Base-by-base conservation (phyloP, 1,284 basidiomycete genomes). In the Tylopilus orsonianus region DNA sequence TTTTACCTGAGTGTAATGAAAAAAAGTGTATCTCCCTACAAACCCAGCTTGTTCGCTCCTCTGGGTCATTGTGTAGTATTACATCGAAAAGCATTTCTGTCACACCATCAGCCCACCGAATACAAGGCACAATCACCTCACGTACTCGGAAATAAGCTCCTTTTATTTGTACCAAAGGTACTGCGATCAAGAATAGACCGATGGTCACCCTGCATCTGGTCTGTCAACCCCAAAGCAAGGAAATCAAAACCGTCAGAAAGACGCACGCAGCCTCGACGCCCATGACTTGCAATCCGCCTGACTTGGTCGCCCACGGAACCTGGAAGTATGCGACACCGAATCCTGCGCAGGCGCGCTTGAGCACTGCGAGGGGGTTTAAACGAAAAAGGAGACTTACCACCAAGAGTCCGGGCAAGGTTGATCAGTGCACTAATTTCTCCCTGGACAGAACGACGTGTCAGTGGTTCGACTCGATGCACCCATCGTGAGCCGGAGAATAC, bases 251-350 rank as follows among this genome's bases (percentile, higher is more conserved):
- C 2, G 1, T 1, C 10, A 35, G 14, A 23, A 26, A 12, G 23
- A 64, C 72, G 27, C 48, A 74, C 59, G 75, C 75, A 30, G 75
- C 77, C 51, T 81, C 79, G 35, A 71, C 68, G 4, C 77, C 77
- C 53, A 78, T 75, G 14, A 74, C 71, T 53, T 72, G 68, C 44
- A 78, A 53, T 2, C 71, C 75, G 32, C 78, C 78, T 23, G 75
- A 61, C 54, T 71, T 71, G 26, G 64, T 66, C 12, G 78, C 74
- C 78, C 78, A 81, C 5, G 74, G 72, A 3, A 80, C 72, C 53
- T 83, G 80, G 61, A 77, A 81, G 60, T 73, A 83, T 2, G 79
- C 77, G 8, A 81, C 75, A 12, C 67, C 65, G 59, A 81, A 81
- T 2, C 75, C 62, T 64, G n/a, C 30, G 12, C 8, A 8, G 29